Evolutionary conservation across 441 rosid species (phyloP).

Genomic region (Metrosideros polymorpha): DNA sequence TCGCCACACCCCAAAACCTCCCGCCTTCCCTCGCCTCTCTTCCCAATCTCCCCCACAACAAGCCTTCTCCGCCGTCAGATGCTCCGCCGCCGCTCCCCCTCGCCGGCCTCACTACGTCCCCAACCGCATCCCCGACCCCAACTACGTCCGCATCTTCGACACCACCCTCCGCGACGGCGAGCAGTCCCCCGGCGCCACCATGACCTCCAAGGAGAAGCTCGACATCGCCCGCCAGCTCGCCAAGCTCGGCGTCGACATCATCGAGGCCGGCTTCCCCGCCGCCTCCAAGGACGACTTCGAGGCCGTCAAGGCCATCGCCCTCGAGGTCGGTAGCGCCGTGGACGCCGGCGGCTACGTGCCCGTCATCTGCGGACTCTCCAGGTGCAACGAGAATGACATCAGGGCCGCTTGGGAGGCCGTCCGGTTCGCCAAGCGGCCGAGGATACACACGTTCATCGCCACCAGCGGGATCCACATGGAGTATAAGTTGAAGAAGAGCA

Average conservation of each 20-base stretch:
- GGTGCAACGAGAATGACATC: constrained; percentile 81
- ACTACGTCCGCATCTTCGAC: constrained; percentile 77
- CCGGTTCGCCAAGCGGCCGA: constrained; percentile 64
- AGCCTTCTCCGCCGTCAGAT: constrained; percentile 9
- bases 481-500: constrained; percentile 70
- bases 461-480: constrained; percentile 80
- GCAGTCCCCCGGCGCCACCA: constrained; percentile 88
- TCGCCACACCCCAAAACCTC: not conserved
- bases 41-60: not conserved
- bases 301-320: constrained; percentile 66
- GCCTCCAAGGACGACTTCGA: constrained; percentile 81
- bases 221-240: constrained; percentile 78
- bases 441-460: constrained; percentile 83
- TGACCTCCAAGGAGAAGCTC: constrained; percentile 75
- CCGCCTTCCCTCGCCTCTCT: not conserved
- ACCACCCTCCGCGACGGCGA: constrained; percentile 98
- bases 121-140: constrained; percentile 52
- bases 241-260: constrained; percentile 78
- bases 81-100: constrained; percentile 10
- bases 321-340: constrained; percentile 52
- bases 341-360: constrained; percentile 65
- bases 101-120: constrained; percentile 64
- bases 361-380: constrained; percentile 77
- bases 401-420: constrained; percentile 84
- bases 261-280: constrained; percentile 89